Evolutionary conservation across 164 flowering plant genomes (phyloP).

Genomic region (Vitis rotundifolia): DNA sequence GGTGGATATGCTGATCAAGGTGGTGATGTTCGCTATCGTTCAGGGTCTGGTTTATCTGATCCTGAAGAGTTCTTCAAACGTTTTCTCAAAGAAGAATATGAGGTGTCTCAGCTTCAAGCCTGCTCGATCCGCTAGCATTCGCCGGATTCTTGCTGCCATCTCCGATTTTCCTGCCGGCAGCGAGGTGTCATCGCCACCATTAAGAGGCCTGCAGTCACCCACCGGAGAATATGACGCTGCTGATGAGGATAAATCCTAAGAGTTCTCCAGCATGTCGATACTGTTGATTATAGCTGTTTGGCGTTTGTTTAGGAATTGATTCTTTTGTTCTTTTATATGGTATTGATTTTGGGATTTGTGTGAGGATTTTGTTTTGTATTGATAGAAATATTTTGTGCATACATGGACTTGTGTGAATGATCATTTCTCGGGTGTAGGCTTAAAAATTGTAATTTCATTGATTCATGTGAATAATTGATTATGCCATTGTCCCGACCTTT

Average conservation of each 20-base stretch:
- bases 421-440: too few species aligned
- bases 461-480: too few species aligned
- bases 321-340: too few species aligned
- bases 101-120: slow-evolving; percentile 38
- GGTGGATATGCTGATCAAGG: slow-evolving; percentile 38
- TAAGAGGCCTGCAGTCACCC: neutral
- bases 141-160: slow-evolving; percentile 38
- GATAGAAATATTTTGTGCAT: too few species aligned
- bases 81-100: slow-evolving; percentile 39
- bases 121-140: slow-evolving; percentile 40
- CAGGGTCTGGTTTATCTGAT: slow-evolving; percentile 59
- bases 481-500: accelerated
- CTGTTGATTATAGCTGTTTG: too few species aligned
- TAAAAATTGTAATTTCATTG: too few species aligned
- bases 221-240: neutral
- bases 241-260: neutral
- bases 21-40: slow-evolving; percentile 42
- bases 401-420: too few species aligned
- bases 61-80: slow-evolving; percentile 41
- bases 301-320: too few species aligned
- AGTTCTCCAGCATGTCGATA: too few species aligned
- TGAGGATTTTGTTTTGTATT: too few species aligned
- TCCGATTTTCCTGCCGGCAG: slow-evolving; percentile 37
- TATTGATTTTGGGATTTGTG: too few species aligned
- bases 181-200: slow-evolving; percentile 17